Percentiles rank a stretch among this genome's conserved stretches.
These are phyloP conservation scores for Globisporangium sylvaticum DNA, from an alignment of 352 stramenopile species.

Conservation along the genomic window DNA sequence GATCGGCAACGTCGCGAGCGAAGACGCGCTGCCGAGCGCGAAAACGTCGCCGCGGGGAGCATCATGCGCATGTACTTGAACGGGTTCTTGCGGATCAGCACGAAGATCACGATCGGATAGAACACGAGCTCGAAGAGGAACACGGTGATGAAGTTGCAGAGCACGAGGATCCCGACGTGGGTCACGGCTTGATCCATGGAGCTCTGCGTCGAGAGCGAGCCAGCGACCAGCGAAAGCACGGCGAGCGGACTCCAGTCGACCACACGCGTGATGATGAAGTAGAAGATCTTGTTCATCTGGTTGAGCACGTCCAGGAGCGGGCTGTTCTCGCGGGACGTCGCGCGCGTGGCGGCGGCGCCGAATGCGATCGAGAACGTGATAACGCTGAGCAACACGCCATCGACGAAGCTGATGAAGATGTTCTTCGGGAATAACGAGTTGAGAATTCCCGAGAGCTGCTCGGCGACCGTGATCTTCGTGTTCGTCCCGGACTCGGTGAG, in stretches of 20 bases:
- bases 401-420: slow-evolving; percentile 52
- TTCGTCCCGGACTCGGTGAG: slow-evolving; percentile 18
- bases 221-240: slow-evolving; percentile 66
- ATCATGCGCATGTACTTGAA: slow-evolving; percentile 62
- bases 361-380: slow-evolving; percentile 65
- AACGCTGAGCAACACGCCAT: slow-evolving; percentile 52
- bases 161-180: slow-evolving; percentile 55
- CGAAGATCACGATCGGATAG: slow-evolving; percentile 47
- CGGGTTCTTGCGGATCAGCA: slow-evolving; percentile 42
- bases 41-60: slow-evolving; percentile 69
- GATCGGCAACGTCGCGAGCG: slow-evolving; percentile 58
- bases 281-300: slow-evolving; percentile 74
- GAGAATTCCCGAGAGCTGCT: slow-evolving; percentile 56
- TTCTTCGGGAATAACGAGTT: slow-evolving; percentile 49
- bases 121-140: slow-evolving; percentile 54
- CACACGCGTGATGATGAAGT: slow-evolving; percentile 54
- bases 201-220: slow-evolving; percentile 47
- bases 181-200: slow-evolving; percentile 37
- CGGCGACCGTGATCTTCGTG: slow-evolving; percentile 38
- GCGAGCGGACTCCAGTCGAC: slow-evolving; percentile 64
- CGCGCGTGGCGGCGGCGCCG: slow-evolving; percentile 46
- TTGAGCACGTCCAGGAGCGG: slow-evolving; percentile 53
- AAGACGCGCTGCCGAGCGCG: slow-evolving; percentile 62
- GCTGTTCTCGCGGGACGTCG: slow-evolving; percentile 47
- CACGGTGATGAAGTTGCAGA: slow-evolving; percentile 43